These are phyloP conservation scores for Apiospora marii DNA, from an alignment of 2,329 filamentous ascomycete genomes.

Conservation along the genomic window DNA sequence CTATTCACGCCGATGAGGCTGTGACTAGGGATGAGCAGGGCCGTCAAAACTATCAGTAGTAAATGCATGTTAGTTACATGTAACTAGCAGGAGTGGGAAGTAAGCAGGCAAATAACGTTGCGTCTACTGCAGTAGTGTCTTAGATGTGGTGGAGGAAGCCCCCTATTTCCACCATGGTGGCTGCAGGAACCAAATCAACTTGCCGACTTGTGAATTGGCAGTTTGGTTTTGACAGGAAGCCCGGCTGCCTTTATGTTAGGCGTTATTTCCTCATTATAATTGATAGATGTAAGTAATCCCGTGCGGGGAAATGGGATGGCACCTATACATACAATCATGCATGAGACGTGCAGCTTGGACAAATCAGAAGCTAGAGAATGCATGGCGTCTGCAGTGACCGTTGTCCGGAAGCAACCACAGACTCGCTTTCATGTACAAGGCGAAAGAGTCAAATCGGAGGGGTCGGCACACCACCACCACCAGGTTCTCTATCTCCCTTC, in stretches of 20 bases:
- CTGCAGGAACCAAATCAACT: not conserved
- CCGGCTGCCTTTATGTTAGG: not conserved
- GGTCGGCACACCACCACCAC: not conserved
- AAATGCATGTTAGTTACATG: no score
- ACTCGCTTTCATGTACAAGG: not conserved
- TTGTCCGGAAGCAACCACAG: not conserved
- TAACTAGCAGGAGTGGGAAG: no score
- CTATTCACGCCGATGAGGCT: not conserved
- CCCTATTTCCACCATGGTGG: not conserved
- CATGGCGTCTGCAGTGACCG: not conserved
- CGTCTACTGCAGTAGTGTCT: not conserved
- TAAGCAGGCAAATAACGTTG: not conserved
- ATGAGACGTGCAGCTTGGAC: not conserved
- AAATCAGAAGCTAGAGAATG: constrained; percentile 5
- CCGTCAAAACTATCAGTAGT: no score
- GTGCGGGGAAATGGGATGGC: constrained; percentile 17
- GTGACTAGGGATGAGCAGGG: no score
- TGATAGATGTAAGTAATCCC: not conserved
- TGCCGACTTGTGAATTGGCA: not conserved
- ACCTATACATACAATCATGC: not conserved
- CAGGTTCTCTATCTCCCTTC: no score
- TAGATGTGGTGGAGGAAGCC: not conserved
- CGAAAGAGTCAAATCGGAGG: not conserved
- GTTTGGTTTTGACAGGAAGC: not conserved
- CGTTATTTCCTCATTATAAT: not conserved